These are phyloP conservation scores for Zopfia rhizophila DNA, from an alignment of 2,329 filamentous ascomycete species.

Conservation along the genomic window DNA sequence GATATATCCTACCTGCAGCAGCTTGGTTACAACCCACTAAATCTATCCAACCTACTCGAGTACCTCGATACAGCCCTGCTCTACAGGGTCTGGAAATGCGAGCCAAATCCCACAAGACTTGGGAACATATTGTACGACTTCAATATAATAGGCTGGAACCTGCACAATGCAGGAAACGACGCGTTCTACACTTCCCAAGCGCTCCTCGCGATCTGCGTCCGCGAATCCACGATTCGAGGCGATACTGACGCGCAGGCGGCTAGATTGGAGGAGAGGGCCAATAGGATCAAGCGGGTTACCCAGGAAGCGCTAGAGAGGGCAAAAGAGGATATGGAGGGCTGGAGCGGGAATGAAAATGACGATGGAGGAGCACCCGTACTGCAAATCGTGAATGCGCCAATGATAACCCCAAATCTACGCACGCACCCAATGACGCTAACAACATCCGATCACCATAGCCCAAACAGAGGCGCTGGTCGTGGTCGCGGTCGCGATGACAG, in stretches of 20 bases:
- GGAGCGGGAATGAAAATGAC: constrained; percentile 49
- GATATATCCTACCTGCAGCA: constrained; percentile 76
- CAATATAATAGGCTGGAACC: constrained; percentile 68
- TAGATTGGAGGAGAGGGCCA: constrained; percentile 32
- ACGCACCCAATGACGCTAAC: neutral
- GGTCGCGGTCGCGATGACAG: neutral
- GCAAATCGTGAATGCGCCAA: neutral
- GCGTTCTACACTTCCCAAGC: constrained; percentile 81
- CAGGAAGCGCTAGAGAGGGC: constrained; percentile 52
- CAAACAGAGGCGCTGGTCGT: neutral
- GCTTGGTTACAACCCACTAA: constrained; percentile 71
- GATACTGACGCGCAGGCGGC: constrained; percentile 35
- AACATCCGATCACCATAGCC: neutral
- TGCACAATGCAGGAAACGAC: constrained; percentile 92
- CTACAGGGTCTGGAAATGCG: constrained; percentile 70
- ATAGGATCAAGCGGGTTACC: constrained; percentile 34
- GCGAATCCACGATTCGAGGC: constrained; percentile 51
- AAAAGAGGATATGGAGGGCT: constrained; percentile 48
- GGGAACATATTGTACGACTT: constrained; percentile 71
- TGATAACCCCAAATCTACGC: neutral
- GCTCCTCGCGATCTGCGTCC: constrained; percentile 71
- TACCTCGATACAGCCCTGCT: constrained; percentile 78
- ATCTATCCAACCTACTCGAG: constrained; percentile 68
- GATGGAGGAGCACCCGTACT: constrained; percentile 47
- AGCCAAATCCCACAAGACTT: constrained; percentile 67